Base-by-base conservation (phyloP, 1,284 basidiomycete species). In the Ustilago curta region DNA sequence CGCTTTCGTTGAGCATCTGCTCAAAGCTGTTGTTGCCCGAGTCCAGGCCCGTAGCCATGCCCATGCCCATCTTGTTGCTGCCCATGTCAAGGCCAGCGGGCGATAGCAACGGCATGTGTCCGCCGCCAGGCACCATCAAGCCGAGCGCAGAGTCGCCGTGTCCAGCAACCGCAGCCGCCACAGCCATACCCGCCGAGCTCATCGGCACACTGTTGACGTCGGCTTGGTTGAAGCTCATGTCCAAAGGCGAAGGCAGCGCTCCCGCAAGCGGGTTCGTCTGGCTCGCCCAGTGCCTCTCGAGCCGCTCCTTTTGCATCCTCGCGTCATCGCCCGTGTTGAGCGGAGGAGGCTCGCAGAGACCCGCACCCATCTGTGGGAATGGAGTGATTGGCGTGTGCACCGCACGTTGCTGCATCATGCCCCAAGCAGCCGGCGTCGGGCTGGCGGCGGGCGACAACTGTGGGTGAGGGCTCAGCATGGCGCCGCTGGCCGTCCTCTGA, bases 331-430 rank as follows among this genome's bases (percentile, higher is more conserved):
- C 66, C 37, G 62, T 64, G 51, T 67, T 70, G 42, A 80, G 70
- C 48, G 76, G 69, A 12, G 80, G 80, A 12, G 80, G 80, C 47
- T 78, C 74, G 43, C 54, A 49, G 31, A 59, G 44, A 45, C 64
- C 70, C 8, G 44, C 64, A 21, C 51, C 51, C 56, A 64, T 52
- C 60, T 81, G 80, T 16, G 79, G 73, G 71, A 74, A 76, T 0
- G 79, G 80, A 25, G 78, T 81, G 59, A 81, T 70, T 8, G 80
- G 80, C 19, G 78, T 80, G 50, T 72, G 68, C 66, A 80, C 70
- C 14, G 70, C 78, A 8, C 75, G 65, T 54, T 80, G 78, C 68
- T 82, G 80, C 45, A 82, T 78, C 63, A 66, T 23, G n/a, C 75
- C 80, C 75, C 79, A 82, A 4, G 76, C 74, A 31, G 67, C 60